These are phyloP conservation scores for Ogataea henricii DNA, from an alignment of 805 yeast genomes.

Conservation along the genomic window DNA sequence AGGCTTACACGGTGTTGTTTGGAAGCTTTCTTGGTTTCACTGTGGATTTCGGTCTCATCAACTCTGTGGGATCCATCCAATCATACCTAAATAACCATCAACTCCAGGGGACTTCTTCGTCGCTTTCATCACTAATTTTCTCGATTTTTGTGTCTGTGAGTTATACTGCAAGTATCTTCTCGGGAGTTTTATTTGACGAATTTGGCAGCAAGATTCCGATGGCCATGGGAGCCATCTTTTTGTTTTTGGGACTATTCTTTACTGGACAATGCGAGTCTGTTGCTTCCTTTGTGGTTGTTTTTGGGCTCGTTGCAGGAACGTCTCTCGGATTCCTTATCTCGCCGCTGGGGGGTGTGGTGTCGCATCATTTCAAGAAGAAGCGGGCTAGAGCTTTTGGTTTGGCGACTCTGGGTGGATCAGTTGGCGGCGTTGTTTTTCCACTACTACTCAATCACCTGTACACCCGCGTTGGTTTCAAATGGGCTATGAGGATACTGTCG, in stretches of 20 bases:
- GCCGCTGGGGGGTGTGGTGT: conserved; percentile 47
- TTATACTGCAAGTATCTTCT: conserved; percentile 49
- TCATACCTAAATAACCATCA: conserved; percentile 60
- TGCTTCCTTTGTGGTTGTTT: conserved; percentile 44
- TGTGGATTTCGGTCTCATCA: conserved; percentile 56
- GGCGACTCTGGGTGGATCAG: conserved; percentile 56
- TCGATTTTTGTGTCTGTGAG: conserved; percentile 54
- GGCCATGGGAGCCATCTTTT: conserved; percentile 41
- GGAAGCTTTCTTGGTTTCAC: conserved; percentile 61
- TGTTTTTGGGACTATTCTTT: conserved; percentile 52
- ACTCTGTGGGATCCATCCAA: conserved; percentile 63
- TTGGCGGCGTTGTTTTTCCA: conserved; percentile 67
- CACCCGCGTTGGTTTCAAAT: conserved; percentile 52
- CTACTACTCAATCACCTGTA: conserved; percentile 49
- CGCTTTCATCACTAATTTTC: conserved; percentile 65
- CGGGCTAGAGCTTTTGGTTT: conserved; percentile 40
- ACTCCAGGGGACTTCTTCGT: conserved; percentile 43
- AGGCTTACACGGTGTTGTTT: conserved; percentile 56
- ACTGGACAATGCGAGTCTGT: conserved; percentile 45
- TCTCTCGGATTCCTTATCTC: conserved; percentile 47
- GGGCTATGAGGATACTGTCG: conserved; percentile 58
- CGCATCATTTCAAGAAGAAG: conserved; percentile 46
- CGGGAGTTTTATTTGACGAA: conserved; percentile 60
- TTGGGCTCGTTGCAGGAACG: conserved; percentile 41
- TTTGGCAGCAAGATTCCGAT: conserved; percentile 50